Conservation (phyloP, 768 basidiomycete species). For the Amanita subjunquillea region DNA sequence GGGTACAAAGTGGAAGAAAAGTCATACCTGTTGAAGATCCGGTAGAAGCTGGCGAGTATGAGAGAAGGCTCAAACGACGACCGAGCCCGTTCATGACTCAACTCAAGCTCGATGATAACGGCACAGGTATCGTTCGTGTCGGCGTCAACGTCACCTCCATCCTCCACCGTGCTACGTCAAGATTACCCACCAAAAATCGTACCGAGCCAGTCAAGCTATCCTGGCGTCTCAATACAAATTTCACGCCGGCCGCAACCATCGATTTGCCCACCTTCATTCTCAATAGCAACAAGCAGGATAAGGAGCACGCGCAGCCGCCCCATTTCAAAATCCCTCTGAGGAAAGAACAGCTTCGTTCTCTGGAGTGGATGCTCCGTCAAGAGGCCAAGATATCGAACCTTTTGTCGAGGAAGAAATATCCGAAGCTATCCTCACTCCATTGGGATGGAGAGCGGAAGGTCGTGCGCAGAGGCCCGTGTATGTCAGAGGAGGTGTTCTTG, state of each 20-base stretch:
- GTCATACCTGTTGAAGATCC: constrained; percentile 73
- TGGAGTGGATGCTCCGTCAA: constrained; percentile 87
- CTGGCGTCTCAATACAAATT: constrained; percentile 80
- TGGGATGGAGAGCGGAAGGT: constrained; percentile 94
- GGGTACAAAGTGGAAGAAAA: constrained; percentile 55
- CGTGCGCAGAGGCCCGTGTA: constrained; percentile 68
- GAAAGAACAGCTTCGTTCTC: constrained; percentile 79
- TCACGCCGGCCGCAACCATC: constrained; percentile 50
- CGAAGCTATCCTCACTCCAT: constrained; percentile 74
- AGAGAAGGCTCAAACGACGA: constrained; percentile 77
- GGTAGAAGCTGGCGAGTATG: constrained; percentile 80
- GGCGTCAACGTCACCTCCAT: constrained; percentile 85
- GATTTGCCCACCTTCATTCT: constrained; percentile 58
- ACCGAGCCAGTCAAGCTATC: constrained; percentile 42
- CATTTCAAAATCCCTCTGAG: constrained; percentile 69
- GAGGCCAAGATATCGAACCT: constrained; percentile 55
- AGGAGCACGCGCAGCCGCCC: constrained; percentile 65
- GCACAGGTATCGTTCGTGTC: constrained; percentile 63
- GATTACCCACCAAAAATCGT: constrained; percentile 53
- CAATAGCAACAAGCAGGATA: constrained; percentile 65
- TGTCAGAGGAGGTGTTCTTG: constrained; percentile 84
- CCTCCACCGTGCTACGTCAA: constrained; percentile 75
- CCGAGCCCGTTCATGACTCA: constrained; percentile 85
- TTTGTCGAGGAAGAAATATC: constrained; percentile 94
- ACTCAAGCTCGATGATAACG: constrained; percentile 52